Conservation (phyloP, 1,139 yeast genomes). For the Arxiozyma telluris region DNA sequence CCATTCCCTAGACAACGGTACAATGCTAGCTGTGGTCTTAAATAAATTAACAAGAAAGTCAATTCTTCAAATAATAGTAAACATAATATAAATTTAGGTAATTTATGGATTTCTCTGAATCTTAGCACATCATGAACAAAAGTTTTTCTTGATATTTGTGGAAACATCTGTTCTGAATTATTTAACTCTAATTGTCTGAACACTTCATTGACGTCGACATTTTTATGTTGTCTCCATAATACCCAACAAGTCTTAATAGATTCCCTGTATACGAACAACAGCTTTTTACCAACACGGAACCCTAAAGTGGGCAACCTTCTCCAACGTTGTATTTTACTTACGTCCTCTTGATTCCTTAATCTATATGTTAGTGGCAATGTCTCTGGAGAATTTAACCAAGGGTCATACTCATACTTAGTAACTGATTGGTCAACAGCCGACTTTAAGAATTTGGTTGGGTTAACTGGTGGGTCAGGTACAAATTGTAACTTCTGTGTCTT, state of each 20-base stretch:
- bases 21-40: conserved; percentile 25
- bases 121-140: conserved; percentile 20
- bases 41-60: conserved; percentile 20
- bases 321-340: conserved; percentile 21
- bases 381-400: conserved; percentile 5
- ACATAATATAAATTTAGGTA: conserved; percentile 21
- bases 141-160: conserved; percentile 14
- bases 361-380: conserved; percentile 5
- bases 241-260: conserved; percentile 21
- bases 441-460: background rate
- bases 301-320: conserved; percentile 22
- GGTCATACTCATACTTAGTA: background rate
- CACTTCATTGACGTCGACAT: background rate
- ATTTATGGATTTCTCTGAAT: conserved; percentile 22
- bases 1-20: conserved; percentile 26
- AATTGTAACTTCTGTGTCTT: conserved; percentile 7
- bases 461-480: background rate
- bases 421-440: background rate
- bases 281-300: conserved; percentile 19
- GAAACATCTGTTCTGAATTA: conserved; percentile 3
- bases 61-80: conserved; percentile 25
- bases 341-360: conserved; percentile 15
- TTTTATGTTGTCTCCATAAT: conserved; percentile 9
- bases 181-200: conserved; percentile 2
- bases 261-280: conserved; percentile 18